Evolutionary conservation across 495 filamentous ascomycete species (phyloP).

Genomic region (Clohesyomyces aquaticus): DNA sequence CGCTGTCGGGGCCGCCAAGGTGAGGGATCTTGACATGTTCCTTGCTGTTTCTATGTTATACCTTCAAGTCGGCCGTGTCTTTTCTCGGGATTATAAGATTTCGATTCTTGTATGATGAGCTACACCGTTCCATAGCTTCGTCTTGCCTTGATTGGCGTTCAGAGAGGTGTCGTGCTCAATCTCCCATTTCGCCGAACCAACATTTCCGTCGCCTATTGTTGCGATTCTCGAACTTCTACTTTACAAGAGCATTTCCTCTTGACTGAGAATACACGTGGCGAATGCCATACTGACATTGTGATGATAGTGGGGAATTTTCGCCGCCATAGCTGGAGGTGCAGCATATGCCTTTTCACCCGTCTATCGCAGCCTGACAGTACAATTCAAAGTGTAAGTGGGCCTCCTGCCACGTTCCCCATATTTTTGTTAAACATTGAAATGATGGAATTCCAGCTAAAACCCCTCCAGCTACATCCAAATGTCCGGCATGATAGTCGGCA

Average conservation of each 20-base stretch:
- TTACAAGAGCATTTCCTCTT: too few species aligned
- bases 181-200: too few species aligned
- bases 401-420: constrained; percentile 8
- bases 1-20: constrained; percentile 61
- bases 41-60: neutral
- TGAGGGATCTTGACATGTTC: constrained; percentile 37
- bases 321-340: constrained; percentile 58
- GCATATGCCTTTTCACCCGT: constrained; percentile 68
- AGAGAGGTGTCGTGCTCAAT: too few species aligned
- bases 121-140: too few species aligned
- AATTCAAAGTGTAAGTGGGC: constrained; percentile 79
- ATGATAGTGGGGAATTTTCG: constrained; percentile 62
- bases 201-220: too few species aligned
- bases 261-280: too few species aligned
- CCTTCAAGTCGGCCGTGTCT: neutral
- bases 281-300: constrained; percentile 6
- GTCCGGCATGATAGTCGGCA: constrained; percentile 82
- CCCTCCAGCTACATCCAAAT: constrained; percentile 74
- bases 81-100: too few species aligned
- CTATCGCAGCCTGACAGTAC: constrained; percentile 80
- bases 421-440: too few species aligned
- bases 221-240: too few species aligned
- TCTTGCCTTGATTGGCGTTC: too few species aligned
- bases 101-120: too few species aligned
- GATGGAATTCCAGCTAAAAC: too few species aligned